A percentile compares a stretch with the other conserved stretches of the same genome.
These are phyloP conservation scores for Trypethelium eluteriae DNA, from an alignment of 495 filamentous ascomycete genomes.

Conservation along the genomic window DNA sequence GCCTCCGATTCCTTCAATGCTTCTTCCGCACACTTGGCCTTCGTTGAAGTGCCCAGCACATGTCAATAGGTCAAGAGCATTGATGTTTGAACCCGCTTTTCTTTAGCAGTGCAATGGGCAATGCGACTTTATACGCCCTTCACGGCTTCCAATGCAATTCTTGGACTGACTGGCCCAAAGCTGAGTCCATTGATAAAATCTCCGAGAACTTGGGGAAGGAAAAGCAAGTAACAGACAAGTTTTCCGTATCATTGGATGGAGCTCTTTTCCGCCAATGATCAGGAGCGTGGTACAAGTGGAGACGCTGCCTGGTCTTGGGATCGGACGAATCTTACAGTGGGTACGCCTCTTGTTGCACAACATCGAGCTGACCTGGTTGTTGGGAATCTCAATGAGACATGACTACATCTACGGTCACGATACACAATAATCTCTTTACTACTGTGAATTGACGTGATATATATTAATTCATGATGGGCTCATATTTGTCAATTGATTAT, in stretches of 20 bases:
- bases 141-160: not conserved
- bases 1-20: not conserved
- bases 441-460: not conserved
- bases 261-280: not conserved
- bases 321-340: not conserved
- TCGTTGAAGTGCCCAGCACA: not conserved
- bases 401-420: not conserved
- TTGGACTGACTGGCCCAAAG: not conserved
- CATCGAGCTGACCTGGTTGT: constrained; percentile 8
- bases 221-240: not conserved
- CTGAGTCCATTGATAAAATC: not conserved
- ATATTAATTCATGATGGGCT: not conserved
- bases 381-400: constrained; percentile 6
- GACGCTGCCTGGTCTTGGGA: constrained; percentile 4
- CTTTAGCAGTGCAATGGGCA: not conserved
- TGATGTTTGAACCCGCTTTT: not conserved
- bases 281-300: not conserved
- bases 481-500: not conserved
- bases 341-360: constrained; percentile 6
- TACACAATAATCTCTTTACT: not conserved
- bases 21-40: not conserved
- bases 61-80: not conserved
- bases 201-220: not conserved
- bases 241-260: not conserved
- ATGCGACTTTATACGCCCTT: not conserved